Percentiles rank a stretch among this genome's conserved stretches.
These are phyloP conservation scores for Artemisia princeps DNA, from an alignment of 140 eudicot genomes.

Conservation along the genomic window DNA sequence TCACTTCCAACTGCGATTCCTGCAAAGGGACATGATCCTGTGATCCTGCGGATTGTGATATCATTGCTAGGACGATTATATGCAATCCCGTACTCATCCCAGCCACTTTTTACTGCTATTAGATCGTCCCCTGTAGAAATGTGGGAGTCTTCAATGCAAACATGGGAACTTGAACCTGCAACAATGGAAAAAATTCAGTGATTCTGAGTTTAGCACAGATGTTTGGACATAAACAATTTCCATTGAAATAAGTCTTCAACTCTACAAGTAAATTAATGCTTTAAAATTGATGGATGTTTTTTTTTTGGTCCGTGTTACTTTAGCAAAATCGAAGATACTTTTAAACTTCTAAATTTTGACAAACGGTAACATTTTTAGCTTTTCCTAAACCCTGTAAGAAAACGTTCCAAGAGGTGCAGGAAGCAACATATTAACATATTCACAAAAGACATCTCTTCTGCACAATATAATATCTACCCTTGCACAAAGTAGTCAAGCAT, in stretches of 20 bases:
- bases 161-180: slow-evolving; percentile 65
- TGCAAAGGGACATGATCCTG: slow-evolving; percentile 47
- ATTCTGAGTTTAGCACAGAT: no score
- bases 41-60: slow-evolving; percentile 38
- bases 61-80: slow-evolving; percentile 46
- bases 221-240: neutral
- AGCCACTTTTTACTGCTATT: slow-evolving; percentile 66
- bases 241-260: neutral
- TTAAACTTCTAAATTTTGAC: neutral
- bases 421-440: no score
- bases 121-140: slow-evolving; percentile 66
- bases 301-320: no score
- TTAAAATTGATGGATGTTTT: no score
- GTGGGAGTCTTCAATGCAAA: slow-evolving; percentile 69
- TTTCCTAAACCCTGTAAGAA: no score
- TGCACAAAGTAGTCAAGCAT: neutral
- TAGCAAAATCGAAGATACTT: no score
- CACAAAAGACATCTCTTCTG: no score
- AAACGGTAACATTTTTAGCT: no score
- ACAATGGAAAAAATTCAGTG: neutral
- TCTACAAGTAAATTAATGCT: neutral
- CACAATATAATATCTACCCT: neutral
- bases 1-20: slow-evolving; percentile 70
- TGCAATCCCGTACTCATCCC: slow-evolving; percentile 80
- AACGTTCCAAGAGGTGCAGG: no score